Percentiles rank a stretch among this genome's conserved stretches.
These are phyloP conservation scores for Lentinula raphanica DNA, from an alignment of 768 basidiomycete genomes.

Conservation along the genomic window DNA sequence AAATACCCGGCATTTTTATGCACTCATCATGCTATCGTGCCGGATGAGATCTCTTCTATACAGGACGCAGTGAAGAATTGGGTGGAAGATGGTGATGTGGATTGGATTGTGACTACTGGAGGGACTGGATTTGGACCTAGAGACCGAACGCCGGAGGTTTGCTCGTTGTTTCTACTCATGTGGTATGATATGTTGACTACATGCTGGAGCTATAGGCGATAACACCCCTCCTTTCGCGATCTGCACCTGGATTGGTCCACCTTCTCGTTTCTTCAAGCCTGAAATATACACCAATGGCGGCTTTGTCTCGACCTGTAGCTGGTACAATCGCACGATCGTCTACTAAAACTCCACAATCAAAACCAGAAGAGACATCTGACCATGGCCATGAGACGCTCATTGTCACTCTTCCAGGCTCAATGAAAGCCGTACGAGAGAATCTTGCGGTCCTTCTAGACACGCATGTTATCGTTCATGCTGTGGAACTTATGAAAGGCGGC, in stretches of 20 bases:
- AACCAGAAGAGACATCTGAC: neutral
- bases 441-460: conserved; percentile 53
- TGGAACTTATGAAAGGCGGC: conserved; percentile 69
- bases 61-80: conserved; percentile 41
- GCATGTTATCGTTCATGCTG: conserved; percentile 62
- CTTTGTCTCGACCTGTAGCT: conserved; percentile 78
- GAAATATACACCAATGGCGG: conserved; percentile 71
- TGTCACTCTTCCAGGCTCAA: conserved; percentile 79
- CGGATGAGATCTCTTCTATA: conserved; percentile 60
- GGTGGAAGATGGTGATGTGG: conserved; percentile 39
- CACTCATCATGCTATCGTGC: conserved; percentile 42
- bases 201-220: conserved; percentile 50
- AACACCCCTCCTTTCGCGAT: conserved; percentile 56
- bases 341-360: neutral
- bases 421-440: conserved; percentile 81
- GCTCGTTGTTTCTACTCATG: neutral
- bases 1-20: conserved; percentile 29
- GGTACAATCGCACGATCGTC: conserved; percentile 44
- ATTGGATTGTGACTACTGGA: conserved; percentile 80
- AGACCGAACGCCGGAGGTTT: conserved; percentile 82
- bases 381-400: conserved; percentile 50
- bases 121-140: conserved; percentile 83
- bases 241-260: conserved; percentile 70
- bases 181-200: neutral
- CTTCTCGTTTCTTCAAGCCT: conserved; percentile 66